Base-by-base conservation (phyloP, 1,284 basidiomycete species). In the Ganoderma leucocontextum region DNA sequence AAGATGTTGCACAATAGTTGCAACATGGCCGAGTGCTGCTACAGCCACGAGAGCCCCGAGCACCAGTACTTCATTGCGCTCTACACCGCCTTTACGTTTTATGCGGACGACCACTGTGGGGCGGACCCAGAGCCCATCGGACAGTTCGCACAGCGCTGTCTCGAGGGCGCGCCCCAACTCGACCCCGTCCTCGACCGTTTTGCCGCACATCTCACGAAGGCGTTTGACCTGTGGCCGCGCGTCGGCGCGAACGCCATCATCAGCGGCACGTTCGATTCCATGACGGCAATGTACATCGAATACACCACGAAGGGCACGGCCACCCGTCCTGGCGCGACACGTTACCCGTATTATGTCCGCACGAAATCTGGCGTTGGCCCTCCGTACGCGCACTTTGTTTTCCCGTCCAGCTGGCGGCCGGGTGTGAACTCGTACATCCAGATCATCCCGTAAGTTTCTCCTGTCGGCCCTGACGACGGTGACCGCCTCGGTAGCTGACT, bases 211-310 rank as follows among this genome's bases (percentile, higher is more conserved):
- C 38, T 71, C 38, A 47, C 38, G 1, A 44, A 60, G 47, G 65
- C 67, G 38, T 62, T 65, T 52, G 49, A 41, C 15, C 42, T 69
- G 9, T 71, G 67, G 65, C 67, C 70, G 7, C 65, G 60, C 13
- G 63, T 69, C 22, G 63, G 70, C 25, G 70, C 67, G 22, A 68
- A 71, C 63, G 53, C 53, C 22, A 65, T 71, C 63, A 61, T 71
- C 60, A 71, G 65, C 41, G 67, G 67, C 57, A 71, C 70, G 4
- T 44, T 71, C n/a, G 65, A 71, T 49, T 66, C 67, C 22, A 62
- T 71, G 49, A 64, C 70, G 15, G 63, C 67, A 22, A 69, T 67
- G 65, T 64, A 71, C 35, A 65, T 67, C 41, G 70, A 71, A 60
- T 60, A 58, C 60, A 67, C 57, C 17, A 71, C 67, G 38, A 58